Base-by-base conservation (phyloP, 176 grass and related monocot genomes). In the Phoenix dactylifera region DNA sequence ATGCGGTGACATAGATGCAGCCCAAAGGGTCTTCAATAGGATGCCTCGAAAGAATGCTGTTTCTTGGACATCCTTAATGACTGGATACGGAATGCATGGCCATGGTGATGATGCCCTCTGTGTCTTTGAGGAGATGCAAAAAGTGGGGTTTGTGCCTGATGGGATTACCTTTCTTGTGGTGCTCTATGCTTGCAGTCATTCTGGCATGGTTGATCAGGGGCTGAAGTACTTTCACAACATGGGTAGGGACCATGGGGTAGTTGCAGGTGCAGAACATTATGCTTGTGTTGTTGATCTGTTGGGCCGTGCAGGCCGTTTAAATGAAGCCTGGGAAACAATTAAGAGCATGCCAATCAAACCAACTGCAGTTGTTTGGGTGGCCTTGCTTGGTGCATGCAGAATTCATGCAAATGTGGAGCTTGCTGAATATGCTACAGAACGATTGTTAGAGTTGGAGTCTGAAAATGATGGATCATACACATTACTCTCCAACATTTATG, bases 1-100 rank as follows among this genome's bases (percentile, higher is more conserved):
- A 57, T 95, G 85, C 61, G 85, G 85, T 51, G 78, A 86, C 66
- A 66, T 89, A 0, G 61, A 86, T 67, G 74, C 78, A 72, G 82
- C 85, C 80, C 77, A 80, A 63, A 77, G 72, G 71, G 73, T 89
- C 22, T 95, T 95, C 68, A 66, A 89, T 76, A 57, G 50, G 54
- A 89, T 89, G 79, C 70, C 67, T 49, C 55, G 57, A 65, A 86
- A 63, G 48, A 95, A 89, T 80, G 62, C 65, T 52, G 67, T 95
- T 79, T 89, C 89, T 55, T 95, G 89, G 89, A 95, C 89, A 24
- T 89, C 85, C 24, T 76, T 95, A 53, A 86, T 95, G 82, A 76
- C 82, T 72, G 85, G 85, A 24, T 95, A 95, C 70, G 89, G 85
- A 65, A 83, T 95, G 85, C 82, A 89, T 59, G 89, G 82, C 49